phyloP scores from a whole-genome alignment of 768 basidiomycete genomes.

The Amanita pallidorosea region DNA sequence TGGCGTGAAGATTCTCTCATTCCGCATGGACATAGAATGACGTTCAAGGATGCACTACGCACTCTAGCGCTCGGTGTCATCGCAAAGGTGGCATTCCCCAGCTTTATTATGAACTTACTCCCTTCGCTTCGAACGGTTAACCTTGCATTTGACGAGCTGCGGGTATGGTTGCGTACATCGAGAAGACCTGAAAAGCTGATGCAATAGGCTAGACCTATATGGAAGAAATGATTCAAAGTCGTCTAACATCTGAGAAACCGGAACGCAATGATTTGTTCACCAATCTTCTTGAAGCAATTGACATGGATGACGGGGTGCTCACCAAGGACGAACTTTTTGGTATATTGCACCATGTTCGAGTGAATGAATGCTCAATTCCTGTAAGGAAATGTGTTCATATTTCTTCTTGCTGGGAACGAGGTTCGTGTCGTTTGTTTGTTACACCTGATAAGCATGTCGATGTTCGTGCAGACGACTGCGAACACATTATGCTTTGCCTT shows the following conservation, averaged over 20 bases:
- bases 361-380: not conserved
- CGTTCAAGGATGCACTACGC: conserved; percentile 40
- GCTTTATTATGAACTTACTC: conserved; percentile 26
- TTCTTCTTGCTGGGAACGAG: conserved; percentile 54
- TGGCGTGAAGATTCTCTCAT: conserved; percentile 30
- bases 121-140: conserved; percentile 18
- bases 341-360: conserved; percentile 5
- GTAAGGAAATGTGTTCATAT: conserved; percentile 36
- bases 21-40: conserved; percentile 33
- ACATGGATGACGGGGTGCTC: conserved; percentile 21
- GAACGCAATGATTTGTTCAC: conserved; percentile 41
- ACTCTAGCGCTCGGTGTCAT: conserved; percentile 26
- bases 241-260: conserved; percentile 23
- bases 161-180: conserved; percentile 16
- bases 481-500: conserved; percentile 27
- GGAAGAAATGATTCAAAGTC: conserved; percentile 40
- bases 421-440: conserved; percentile 14
- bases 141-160: conserved; percentile 31
- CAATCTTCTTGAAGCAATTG: conserved; percentile 40
- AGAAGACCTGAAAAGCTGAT: not conserved
- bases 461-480: conserved; percentile 18
- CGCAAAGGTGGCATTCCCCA: conserved; percentile 27
- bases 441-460: not conserved
- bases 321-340: conserved; percentile 34
- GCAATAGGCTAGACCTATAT: conserved; percentile 23